Evolutionary conservation across 176 grass and related monocot genomes (phyloP).

Genomic region (Pharus latifolius): DNA sequence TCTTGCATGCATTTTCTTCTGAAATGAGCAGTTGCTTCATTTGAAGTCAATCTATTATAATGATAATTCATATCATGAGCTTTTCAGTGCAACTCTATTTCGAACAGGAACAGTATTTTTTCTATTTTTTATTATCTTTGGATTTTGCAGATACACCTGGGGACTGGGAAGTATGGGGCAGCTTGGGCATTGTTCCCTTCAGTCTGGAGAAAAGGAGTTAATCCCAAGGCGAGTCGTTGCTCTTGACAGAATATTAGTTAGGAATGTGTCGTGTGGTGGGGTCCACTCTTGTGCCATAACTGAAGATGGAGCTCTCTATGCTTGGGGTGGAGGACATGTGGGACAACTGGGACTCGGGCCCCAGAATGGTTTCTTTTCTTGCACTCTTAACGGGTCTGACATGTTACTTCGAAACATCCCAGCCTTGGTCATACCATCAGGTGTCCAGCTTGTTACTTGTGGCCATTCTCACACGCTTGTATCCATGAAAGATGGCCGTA

Average conservation of each 20-base stretch:
- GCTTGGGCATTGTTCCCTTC: conserved; percentile 87
- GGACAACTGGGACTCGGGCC: conserved; percentile 73
- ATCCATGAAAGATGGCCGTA: conserved; percentile 65
- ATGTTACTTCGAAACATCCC: conserved; percentile 68
- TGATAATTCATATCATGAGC: background rate
- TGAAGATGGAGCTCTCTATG: conserved; percentile 58
- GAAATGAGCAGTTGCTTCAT: background rate
- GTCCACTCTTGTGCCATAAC: conserved; percentile 89
- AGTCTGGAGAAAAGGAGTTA: conserved; percentile 72
- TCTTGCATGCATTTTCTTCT: background rate
- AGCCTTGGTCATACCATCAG: conserved; percentile 49
- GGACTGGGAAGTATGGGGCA: conserved; percentile 89
- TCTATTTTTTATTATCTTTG: conserved; percentile 4
- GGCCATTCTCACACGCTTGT: conserved; percentile 93
- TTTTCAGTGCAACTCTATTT: background rate
- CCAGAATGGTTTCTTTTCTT: conserved; percentile 53
- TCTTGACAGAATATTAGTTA: conserved; percentile 49
- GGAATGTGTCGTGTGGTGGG: conserved; percentile 75
- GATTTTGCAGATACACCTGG: conserved; percentile 87
- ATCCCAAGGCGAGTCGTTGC: conserved; percentile 75
- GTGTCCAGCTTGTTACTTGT: conserved; percentile 61
- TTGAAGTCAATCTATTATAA: background rate
- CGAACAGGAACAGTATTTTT: background rate
- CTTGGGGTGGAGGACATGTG: conserved; percentile 72
- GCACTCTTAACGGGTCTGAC: conserved; percentile 40